Conservation (phyloP, 164 flowering plant genomes). For the Macadamia integrifolia region DNA sequence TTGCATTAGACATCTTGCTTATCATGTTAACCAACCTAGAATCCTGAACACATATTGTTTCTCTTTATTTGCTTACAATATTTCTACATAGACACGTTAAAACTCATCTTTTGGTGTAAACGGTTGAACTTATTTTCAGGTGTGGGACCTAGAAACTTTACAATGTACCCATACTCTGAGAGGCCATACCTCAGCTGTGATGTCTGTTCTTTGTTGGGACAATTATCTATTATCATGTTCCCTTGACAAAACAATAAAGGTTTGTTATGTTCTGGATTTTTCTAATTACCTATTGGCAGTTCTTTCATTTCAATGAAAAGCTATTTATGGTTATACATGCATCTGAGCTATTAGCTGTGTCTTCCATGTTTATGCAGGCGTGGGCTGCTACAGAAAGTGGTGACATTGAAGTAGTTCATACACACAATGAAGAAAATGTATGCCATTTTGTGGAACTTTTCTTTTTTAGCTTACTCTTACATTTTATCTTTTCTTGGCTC, state of each 20-base stretch:
- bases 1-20: too few relatives aligned
- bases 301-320: too few relatives aligned
- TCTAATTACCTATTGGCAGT: neutral
- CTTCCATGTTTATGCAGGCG: slow-evolving; percentile 44
- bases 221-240: slow-evolving; percentile 86
- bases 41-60: neutral
- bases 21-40: too few relatives aligned
- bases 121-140: slow-evolving; percentile 21
- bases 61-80: neutral
- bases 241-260: slow-evolving; percentile 86
- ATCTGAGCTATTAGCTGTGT: neutral
- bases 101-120: neutral
- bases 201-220: slow-evolving; percentile 29
- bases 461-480: neutral
- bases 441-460: slow-evolving; percentile 12
- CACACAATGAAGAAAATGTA: slow-evolving; percentile 89
- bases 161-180: slow-evolving; percentile 76
- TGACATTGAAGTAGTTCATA: slow-evolving; percentile 78
- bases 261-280: slow-evolving; percentile 11
- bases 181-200: slow-evolving; percentile 77
- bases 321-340: too few relatives aligned
- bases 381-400: slow-evolving; percentile 86
- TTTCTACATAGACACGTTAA: neutral
- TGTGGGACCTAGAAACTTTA: slow-evolving; percentile 80
- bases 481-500: too few relatives aligned